Percentiles rank a stretch among this genome's conserved stretches.
Conservation (phyloP, 2,329 filamentous ascomycete species). For the Xylaria sp. region DNA sequence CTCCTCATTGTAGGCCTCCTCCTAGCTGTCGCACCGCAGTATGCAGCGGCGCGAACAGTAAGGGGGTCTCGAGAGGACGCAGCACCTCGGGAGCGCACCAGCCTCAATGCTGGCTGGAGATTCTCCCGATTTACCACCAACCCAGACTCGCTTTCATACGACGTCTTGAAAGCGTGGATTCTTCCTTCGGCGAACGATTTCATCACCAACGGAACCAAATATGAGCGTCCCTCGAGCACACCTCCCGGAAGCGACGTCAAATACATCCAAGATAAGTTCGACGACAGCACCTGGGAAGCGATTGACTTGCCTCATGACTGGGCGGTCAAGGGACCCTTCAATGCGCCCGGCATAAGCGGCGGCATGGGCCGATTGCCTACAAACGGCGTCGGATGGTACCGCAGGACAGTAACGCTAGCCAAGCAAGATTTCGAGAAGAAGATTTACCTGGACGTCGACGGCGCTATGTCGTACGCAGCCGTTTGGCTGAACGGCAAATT, state of each 20-base stretch:
- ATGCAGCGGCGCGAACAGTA: slow-evolving; percentile 14
- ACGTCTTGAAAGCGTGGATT: slow-evolving; percentile 42
- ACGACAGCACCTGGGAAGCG: slow-evolving; percentile 44
- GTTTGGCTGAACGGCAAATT: slow-evolving; percentile 58
- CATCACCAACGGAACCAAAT: slow-evolving; percentile 33
- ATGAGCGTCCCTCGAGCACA: slow-evolving; percentile 33
- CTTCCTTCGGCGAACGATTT: slow-evolving; percentile 42
- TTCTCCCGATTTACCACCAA: slow-evolving; percentile 44
- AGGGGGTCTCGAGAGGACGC: not conserved
- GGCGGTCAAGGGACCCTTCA: slow-evolving; percentile 50
- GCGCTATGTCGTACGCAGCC: slow-evolving; percentile 57
- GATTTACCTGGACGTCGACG: slow-evolving; percentile 47
- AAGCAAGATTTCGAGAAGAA: slow-evolving; percentile 29
- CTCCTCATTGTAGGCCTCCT: slow-evolving; percentile 18
- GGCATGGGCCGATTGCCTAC: slow-evolving; percentile 53
- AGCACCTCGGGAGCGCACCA: slow-evolving; percentile 40
- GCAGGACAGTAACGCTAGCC: slow-evolving; percentile 44
- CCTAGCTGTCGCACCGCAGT: slow-evolving; percentile 7
- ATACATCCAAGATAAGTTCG: slow-evolving; percentile 39
- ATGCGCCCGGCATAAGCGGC: slow-evolving; percentile 43
- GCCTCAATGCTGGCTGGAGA: slow-evolving; percentile 43
- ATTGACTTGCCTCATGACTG: slow-evolving; percentile 52
- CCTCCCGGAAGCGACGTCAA: slow-evolving; percentile 36
- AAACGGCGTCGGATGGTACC: slow-evolving; percentile 59
- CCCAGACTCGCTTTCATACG: slow-evolving; percentile 44